phyloP scores from a whole-genome alignment of 140 eudicot species.

The Senecio squalidus region DNA sequence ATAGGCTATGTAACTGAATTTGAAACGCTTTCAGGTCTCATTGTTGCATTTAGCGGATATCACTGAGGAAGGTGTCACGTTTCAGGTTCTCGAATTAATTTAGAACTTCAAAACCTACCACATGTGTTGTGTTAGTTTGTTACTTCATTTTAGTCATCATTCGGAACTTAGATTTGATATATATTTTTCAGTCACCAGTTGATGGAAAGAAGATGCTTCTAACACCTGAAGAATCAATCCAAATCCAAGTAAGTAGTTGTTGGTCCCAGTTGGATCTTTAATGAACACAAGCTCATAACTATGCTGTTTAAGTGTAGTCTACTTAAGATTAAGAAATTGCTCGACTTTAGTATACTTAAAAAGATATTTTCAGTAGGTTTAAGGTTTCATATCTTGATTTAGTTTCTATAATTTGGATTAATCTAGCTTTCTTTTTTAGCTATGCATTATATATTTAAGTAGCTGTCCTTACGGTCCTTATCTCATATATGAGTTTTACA shows the following conservation, averaged over 20 bases:
- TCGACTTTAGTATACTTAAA: neutral
- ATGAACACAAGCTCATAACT: neutral
- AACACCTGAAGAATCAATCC: slow-evolving; percentile 96
- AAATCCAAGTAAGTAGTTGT: slow-evolving; percentile 66
- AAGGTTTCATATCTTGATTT: too few relatives aligned
- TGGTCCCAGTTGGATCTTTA: neutral
- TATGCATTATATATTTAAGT: too few relatives aligned
- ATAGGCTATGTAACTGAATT: slow-evolving; percentile 1
- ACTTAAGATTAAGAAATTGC: neutral
- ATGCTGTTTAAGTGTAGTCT: neutral
- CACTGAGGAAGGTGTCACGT: slow-evolving; percentile 88
- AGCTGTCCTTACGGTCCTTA: too few relatives aligned
- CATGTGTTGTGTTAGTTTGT: too few relatives aligned
- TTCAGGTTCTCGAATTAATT: slow-evolving; percentile 76
- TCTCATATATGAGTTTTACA: neutral
- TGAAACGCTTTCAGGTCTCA: slow-evolving; percentile 62
- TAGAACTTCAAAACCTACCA: too few relatives aligned
- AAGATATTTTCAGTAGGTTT: too few relatives aligned
- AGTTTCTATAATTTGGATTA: too few relatives aligned
- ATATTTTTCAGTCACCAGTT: slow-evolving; percentile 72
- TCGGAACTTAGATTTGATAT: neutral
- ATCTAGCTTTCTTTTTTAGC: too few relatives aligned
- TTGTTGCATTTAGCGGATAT: slow-evolving; percentile 90
- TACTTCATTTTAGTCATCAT: too few relatives aligned
- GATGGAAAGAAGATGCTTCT: slow-evolving; percentile 92